Conservation (phyloP, 164 flowering plant species). For the Litsea cubeba region DNA sequence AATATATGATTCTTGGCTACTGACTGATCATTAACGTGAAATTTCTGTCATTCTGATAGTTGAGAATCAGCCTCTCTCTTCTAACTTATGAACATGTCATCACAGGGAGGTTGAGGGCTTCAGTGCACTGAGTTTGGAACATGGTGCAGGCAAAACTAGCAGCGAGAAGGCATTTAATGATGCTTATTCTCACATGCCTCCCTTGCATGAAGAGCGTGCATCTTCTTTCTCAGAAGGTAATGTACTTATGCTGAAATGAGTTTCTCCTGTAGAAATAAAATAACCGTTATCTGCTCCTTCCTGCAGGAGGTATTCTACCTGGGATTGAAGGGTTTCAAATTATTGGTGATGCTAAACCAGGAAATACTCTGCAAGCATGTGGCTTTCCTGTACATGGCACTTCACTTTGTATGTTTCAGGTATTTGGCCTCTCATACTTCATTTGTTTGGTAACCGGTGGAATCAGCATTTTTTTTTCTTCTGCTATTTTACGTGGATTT, state of each 20-base stretch:
- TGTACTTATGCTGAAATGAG: not conserved
- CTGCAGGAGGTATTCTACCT: slow-evolving; percentile 42
- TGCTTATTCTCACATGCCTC: slow-evolving; percentile 20
- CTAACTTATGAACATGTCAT: not conserved
- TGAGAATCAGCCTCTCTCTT: not conserved
- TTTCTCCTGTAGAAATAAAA: not conserved
- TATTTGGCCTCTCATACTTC: slow-evolving; percentile 15
- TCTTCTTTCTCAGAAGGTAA: slow-evolving; percentile 22
- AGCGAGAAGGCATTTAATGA: slow-evolving; percentile 19
- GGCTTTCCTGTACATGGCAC: slow-evolving; percentile 87
- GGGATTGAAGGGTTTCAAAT: slow-evolving; percentile 90
- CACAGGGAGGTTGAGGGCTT: slow-evolving; percentile 19
- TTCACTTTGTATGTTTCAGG: slow-evolving; percentile 95
- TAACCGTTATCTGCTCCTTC: not conserved
- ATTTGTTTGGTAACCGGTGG: not conserved
- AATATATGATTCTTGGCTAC: not conserved
- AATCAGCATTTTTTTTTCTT: not conserved
- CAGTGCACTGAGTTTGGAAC: slow-evolving; percentile 3
- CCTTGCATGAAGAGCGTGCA: slow-evolving; percentile 21
- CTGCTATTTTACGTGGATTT: not conserved
- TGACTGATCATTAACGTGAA: not conserved
- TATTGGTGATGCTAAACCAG: slow-evolving; percentile 81
- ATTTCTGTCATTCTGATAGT: slow-evolving; percentile 1
- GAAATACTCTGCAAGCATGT: slow-evolving; percentile 74
- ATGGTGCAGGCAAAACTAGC: slow-evolving; percentile 6